Evolutionary conservation across 177 flowering plant genomes (phyloP).

Genomic region (Telopea speciosissima): DNA sequence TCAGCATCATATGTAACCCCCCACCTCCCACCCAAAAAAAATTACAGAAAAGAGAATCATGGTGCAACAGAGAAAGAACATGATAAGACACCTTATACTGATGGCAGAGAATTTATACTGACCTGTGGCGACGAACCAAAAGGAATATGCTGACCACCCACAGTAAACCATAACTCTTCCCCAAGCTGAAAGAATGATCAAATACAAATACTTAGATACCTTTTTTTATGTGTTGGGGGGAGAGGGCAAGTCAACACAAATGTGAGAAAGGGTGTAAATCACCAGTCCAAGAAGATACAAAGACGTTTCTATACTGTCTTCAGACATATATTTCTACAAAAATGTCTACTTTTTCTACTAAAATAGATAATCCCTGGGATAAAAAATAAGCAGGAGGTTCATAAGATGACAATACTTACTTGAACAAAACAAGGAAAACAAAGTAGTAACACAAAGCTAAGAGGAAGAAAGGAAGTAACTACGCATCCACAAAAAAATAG

Average conservation of each 20-base stretch:
- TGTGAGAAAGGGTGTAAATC: neutral
- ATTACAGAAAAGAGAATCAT: neutral
- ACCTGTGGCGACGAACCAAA: neutral
- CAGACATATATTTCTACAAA: too few relatives aligned
- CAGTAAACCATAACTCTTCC: conserved; percentile 60
- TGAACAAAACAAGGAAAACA: neutral
- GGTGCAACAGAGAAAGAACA: neutral
- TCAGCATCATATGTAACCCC: neutral
- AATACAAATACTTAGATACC: conserved; percentile 1
- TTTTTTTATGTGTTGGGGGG: neutral
- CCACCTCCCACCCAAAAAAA: neutral
- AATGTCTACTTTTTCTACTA: neutral
- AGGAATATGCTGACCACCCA: neutral
- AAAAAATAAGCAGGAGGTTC: neutral
- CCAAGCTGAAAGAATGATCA: conserved; percentile 54
- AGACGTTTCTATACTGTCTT: too few relatives aligned
- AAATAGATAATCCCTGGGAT: neutral
- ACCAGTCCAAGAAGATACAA: too few relatives aligned
- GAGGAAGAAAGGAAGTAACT: neutral
- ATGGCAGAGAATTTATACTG: neutral
- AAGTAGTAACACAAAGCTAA: neutral
- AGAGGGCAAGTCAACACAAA: too few relatives aligned
- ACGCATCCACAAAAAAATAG: neutral
- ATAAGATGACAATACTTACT: neutral
- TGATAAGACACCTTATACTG: neutral